Evolutionary conservation across 768 basidiomycete species (phyloP).

Genomic region (Trametes punicea): DNA sequence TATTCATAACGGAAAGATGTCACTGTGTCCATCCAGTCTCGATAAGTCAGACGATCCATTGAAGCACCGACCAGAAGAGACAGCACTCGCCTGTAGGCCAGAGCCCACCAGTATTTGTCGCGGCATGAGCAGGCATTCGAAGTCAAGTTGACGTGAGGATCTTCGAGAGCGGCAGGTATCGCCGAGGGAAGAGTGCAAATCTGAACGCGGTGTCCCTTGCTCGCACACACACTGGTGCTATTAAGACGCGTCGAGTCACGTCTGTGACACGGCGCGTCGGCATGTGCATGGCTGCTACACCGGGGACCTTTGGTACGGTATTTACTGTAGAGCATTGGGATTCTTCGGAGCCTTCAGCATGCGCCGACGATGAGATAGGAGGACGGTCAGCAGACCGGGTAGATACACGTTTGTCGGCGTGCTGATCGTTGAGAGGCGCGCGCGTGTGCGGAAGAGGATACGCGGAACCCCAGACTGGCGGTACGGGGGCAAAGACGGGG

Average conservation of each 20-base stretch:
- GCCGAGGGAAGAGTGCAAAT: constrained; percentile 1
- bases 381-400: not conserved
- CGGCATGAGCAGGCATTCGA: not conserved
- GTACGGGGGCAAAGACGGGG: constrained; percentile 4
- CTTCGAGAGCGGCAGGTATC: not conserved
- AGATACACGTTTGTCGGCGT: constrained; percentile 11
- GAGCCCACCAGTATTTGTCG: not conserved
- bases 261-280: not conserved
- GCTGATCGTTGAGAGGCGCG: not conserved
- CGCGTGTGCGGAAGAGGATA: not conserved
- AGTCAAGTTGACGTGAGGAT: constrained; percentile 11
- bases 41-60: too few relatives aligned
- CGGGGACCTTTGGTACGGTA: too few relatives aligned
- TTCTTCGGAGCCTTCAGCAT: too few relatives aligned
- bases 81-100: too few relatives aligned
- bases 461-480: constrained; percentile 2
- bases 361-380: not conserved
- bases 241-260: not conserved
- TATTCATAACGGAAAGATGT: too few relatives aligned
- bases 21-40: too few relatives aligned
- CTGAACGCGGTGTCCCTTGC: not conserved
- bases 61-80: too few relatives aligned
- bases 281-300: not conserved
- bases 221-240: not conserved
- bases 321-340: too few relatives aligned